phyloP scores from a whole-genome alignment of 805 yeast genomes.

The Candida ulmi region DNA sequence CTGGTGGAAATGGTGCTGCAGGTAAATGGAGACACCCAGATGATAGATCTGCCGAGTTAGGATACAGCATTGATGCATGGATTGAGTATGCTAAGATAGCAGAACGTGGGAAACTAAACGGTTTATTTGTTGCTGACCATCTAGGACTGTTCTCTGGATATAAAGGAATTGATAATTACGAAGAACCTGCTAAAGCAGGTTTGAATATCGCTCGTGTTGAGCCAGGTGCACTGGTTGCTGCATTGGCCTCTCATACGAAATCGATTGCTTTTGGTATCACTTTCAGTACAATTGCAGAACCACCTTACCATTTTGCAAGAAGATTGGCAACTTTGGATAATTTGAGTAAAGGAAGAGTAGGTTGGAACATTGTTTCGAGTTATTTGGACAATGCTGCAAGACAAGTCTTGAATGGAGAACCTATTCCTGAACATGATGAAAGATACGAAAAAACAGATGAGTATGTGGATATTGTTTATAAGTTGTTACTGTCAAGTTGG shows the following conservation, averaged over 20 bases:
- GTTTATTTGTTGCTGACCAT: slow-evolving; percentile 33
- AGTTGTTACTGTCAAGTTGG: slow-evolving; percentile 33
- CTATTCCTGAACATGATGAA: slow-evolving; percentile 32
- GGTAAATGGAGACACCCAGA: slow-evolving; percentile 5
- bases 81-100: slow-evolving; percentile 28
- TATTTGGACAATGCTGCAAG: slow-evolving; percentile 32
- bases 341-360: slow-evolving; percentile 34
- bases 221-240: slow-evolving; percentile 31
- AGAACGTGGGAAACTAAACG: slow-evolving; percentile 31
- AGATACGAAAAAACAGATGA: slow-evolving; percentile 33
- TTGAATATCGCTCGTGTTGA: slow-evolving; percentile 30
- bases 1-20: slow-evolving; percentile 3
- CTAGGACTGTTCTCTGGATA: slow-evolving; percentile 32
- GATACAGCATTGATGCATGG: slow-evolving; percentile 12
- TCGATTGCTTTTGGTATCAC: slow-evolving; percentile 33
- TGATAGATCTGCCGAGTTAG: slow-evolving; percentile 5
- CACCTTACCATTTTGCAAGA: slow-evolving; percentile 34
- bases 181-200: slow-evolving; percentile 25
- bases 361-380: slow-evolving; percentile 38
- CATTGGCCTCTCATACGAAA: slow-evolving; percentile 34
- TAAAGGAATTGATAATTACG: slow-evolving; percentile 28
- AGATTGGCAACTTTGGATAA: slow-evolving; percentile 36
- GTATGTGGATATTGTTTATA: slow-evolving; percentile 31
- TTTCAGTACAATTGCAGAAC: slow-evolving; percentile 33
- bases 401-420: slow-evolving; percentile 28